Percentiles rank a stretch among this genome's conserved stretches.
Evolutionary conservation across 176 grass and related monocot genomes (phyloP).

Genomic region (Juncus inflexus): DNA sequence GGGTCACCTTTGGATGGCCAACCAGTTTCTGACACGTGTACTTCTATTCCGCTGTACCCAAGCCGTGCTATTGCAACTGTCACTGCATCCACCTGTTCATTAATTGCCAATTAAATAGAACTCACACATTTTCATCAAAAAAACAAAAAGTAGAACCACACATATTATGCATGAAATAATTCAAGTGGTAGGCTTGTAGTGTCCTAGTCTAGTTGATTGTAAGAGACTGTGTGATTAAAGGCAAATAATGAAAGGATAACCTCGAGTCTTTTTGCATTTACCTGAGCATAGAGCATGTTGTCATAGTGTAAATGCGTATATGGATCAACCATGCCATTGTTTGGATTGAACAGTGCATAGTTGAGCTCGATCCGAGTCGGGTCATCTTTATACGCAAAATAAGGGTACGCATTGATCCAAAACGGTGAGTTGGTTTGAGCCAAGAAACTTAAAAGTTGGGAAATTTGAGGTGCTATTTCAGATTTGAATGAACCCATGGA

Average conservation of each 20-base stretch:
- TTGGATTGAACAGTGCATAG: slow-evolving; percentile 67
- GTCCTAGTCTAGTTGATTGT: no score
- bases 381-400: slow-evolving; percentile 86
- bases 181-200: no score
- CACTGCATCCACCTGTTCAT: slow-evolving; percentile 69
- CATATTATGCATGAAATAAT: no score
- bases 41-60: slow-evolving; percentile 51
- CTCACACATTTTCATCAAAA: not conserved
- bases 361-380: slow-evolving; percentile 44
- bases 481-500: slow-evolving; percentile 66
- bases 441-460: slow-evolving; percentile 61
- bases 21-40: slow-evolving; percentile 85
- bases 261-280: not conserved
- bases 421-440: slow-evolving; percentile 57
- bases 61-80: slow-evolving; percentile 55
- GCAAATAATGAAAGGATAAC: not conserved
- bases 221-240: no score
- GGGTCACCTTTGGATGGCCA: slow-evolving; percentile 93
- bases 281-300: slow-evolving; percentile 93
- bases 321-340: slow-evolving; percentile 62
- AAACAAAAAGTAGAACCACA: not conserved
- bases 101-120: not conserved
- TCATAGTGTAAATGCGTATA: slow-evolving; percentile 76
- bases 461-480: slow-evolving; percentile 43
- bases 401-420: slow-evolving; percentile 92